phyloP scores from a whole-genome alignment of 1,139 yeast genomes.

The Pichia sp. region DNA sequence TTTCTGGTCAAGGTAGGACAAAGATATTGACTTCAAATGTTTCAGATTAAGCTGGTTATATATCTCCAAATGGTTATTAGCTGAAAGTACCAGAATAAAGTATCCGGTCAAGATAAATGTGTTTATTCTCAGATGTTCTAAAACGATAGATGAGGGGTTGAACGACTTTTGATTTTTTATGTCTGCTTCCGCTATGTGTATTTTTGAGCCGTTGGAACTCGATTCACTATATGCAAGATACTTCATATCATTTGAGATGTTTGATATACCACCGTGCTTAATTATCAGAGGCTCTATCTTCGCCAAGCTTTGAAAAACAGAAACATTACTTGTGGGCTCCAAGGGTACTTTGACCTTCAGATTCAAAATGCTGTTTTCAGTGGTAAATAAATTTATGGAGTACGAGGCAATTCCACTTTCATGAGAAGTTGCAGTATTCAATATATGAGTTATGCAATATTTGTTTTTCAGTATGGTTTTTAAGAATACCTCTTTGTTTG shows the following conservation, averaged over 20 bases:
- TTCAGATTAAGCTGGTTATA: conserved; percentile 50
- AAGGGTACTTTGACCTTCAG: conserved; percentile 10
- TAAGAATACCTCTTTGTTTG: conserved; percentile 38
- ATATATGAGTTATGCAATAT: conserved; percentile 15
- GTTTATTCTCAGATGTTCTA: neutral
- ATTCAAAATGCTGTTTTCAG: conserved; percentile 1
- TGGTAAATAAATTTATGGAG: conserved; percentile 4
- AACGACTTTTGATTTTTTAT: neutral
- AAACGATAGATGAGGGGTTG: conserved; percentile 20
- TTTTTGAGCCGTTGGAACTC: neutral
- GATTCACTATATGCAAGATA: neutral
- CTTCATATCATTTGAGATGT: neutral
- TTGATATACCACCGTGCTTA: neutral
- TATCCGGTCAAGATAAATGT: conserved; percentile 37
- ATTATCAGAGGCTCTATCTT: conserved; percentile 18
- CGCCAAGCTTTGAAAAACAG: conserved; percentile 18
- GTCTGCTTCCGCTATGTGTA: neutral
- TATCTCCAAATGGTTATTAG: conserved; percentile 37
- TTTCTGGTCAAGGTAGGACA: conserved; percentile 33
- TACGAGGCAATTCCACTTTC: conserved; percentile 5
- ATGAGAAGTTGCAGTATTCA: neutral
- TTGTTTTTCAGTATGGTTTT: conserved; percentile 36
- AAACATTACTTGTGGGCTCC: conserved; percentile 8
- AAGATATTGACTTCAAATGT: conserved; percentile 16
- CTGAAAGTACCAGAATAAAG: conserved; percentile 47